Evolutionary conservation across 2,329 filamentous ascomycete genomes (phyloP).

Genomic region (Plectosphaerella sp.): DNA sequence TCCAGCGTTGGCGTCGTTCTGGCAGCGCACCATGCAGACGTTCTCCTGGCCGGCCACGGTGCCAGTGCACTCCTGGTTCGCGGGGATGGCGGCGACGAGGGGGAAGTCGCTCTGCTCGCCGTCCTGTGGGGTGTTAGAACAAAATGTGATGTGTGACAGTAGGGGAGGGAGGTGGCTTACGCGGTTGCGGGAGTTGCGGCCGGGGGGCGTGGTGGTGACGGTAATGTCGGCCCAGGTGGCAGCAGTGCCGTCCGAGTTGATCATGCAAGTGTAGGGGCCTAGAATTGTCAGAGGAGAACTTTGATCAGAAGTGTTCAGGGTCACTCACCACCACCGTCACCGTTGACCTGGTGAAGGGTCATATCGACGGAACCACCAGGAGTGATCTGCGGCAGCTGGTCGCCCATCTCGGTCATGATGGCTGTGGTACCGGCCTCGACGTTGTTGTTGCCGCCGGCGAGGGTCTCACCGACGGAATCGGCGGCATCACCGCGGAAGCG

Average conservation of each 20-base stretch:
- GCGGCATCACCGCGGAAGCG: slow-evolving; percentile 52
- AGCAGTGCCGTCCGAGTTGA: slow-evolving; percentile 50
- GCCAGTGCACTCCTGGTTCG: slow-evolving; percentile 47
- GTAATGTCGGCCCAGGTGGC: slow-evolving; percentile 42
- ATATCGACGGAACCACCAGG: slow-evolving; percentile 54
- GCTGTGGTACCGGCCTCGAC: slow-evolving; percentile 50
- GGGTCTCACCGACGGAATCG: slow-evolving; percentile 53
- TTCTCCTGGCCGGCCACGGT: slow-evolving; percentile 50
- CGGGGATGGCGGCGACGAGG: slow-evolving; percentile 46
- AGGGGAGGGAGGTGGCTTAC: slow-evolving; percentile 15
- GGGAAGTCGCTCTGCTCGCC: slow-evolving; percentile 35
- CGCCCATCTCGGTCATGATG: slow-evolving; percentile 55
- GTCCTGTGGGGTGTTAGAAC: slow-evolving; percentile 18
- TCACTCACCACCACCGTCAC: slow-evolving; percentile 13
- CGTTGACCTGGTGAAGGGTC: slow-evolving; percentile 65
- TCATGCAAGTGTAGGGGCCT: slow-evolving; percentile 51
- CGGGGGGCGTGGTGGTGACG: slow-evolving; percentile 47
- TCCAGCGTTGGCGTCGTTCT: slow-evolving; percentile 51
- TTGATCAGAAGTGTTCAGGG: neutral
- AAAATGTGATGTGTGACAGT: neutral
- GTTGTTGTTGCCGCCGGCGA: slow-evolving; percentile 51
- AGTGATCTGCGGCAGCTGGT: slow-evolving; percentile 53
- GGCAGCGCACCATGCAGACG: slow-evolving; percentile 54
- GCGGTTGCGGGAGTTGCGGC: slow-evolving; percentile 40
- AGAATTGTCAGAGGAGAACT: neutral